Conservation (phyloP, 148 eudicot species). For the Nepenthes mirabilis region DNA sequence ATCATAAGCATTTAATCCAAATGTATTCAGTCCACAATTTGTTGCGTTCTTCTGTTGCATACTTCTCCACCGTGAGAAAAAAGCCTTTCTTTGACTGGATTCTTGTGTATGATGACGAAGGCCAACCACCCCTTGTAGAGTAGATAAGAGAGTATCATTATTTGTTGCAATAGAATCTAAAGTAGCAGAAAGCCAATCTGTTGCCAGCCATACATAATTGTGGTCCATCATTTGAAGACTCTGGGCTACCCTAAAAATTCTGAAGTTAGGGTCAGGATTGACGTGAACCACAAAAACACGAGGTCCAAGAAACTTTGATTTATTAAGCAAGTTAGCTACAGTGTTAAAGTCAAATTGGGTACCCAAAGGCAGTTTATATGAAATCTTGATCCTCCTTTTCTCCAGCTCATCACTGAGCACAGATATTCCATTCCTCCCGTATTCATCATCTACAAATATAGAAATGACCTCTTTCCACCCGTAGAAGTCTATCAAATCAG, state of each 20-base stretch:
- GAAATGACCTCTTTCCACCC: slow-evolving; percentile 14
- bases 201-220: slow-evolving; percentile 15
- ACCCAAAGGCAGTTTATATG: slow-evolving; percentile 6
- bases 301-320: slow-evolving; percentile 7
- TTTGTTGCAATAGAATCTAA: slow-evolving; percentile 1
- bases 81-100: slow-evolving; percentile 2
- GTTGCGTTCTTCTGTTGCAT: slow-evolving; percentile 11
- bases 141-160: not conserved
- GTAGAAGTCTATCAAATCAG: slow-evolving; percentile 7
- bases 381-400: slow-evolving; percentile 5
- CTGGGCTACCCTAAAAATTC: slow-evolving; percentile 6
- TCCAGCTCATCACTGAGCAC: slow-evolving; percentile 8
- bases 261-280: slow-evolving; percentile 4
- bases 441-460: slow-evolving; percentile 12
- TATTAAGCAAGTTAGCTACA: slow-evolving; percentile 3
- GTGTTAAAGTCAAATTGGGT: slow-evolving; percentile 1
- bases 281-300: slow-evolving; percentile 11
- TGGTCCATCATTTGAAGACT: slow-evolving; percentile 12
- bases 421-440: slow-evolving; percentile 17
- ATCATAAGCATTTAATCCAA: slow-evolving; percentile 39
- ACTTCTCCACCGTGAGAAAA: slow-evolving; percentile 18
- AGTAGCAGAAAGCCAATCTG: slow-evolving; percentile 14
- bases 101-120: slow-evolving; percentile 7
- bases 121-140: slow-evolving; percentile 4
- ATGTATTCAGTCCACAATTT: slow-evolving; percentile 19